Evolutionary conservation across 73 alveolate genomes (phyloP).

Genomic region (Symbiodinium pilosum): DNA sequence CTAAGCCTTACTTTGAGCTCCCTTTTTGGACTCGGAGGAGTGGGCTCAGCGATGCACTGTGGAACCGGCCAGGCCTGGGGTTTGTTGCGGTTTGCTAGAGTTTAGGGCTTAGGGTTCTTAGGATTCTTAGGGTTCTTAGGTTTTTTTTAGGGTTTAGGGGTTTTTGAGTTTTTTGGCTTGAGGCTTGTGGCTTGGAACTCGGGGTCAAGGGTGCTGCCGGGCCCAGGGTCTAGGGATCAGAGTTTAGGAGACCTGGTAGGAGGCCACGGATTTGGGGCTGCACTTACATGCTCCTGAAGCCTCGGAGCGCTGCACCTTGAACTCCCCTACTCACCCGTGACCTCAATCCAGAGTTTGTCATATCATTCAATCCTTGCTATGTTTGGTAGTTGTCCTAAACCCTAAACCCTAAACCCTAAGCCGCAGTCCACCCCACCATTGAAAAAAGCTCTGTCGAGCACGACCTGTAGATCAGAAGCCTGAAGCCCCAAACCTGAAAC

Average conservation of each 20-base stretch:
- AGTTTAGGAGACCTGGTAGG: neutral
- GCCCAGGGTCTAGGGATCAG: neutral
- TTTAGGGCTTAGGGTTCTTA: too few relatives aligned
- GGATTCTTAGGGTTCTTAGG: too few relatives aligned
- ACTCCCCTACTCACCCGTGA: too few relatives aligned
- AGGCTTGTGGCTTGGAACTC: neutral
- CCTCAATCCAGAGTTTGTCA: too few relatives aligned
- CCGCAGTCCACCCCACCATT: too few relatives aligned
- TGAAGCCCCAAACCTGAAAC: too few relatives aligned
- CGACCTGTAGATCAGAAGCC: too few relatives aligned
- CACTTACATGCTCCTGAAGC: neutral
- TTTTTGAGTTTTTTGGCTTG: neutral
- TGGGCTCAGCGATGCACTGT: neutral
- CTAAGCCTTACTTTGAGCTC: neutral
- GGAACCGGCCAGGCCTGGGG: neutral
- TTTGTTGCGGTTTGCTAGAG: neutral
- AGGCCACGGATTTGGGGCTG: neutral
- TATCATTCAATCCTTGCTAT: too few relatives aligned
- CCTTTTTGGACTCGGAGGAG: neutral
- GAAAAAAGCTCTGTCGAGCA: too few relatives aligned
- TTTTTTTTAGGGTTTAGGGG: neutral
- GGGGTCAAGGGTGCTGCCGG: neutral
- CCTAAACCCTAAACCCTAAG: neutral
- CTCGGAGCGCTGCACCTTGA: neutral
- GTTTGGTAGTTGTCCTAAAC: too few relatives aligned